Evolutionary conservation across 2,329 filamentous ascomycete genomes (phyloP).

Genomic region (Acrocalymma vagum): DNA sequence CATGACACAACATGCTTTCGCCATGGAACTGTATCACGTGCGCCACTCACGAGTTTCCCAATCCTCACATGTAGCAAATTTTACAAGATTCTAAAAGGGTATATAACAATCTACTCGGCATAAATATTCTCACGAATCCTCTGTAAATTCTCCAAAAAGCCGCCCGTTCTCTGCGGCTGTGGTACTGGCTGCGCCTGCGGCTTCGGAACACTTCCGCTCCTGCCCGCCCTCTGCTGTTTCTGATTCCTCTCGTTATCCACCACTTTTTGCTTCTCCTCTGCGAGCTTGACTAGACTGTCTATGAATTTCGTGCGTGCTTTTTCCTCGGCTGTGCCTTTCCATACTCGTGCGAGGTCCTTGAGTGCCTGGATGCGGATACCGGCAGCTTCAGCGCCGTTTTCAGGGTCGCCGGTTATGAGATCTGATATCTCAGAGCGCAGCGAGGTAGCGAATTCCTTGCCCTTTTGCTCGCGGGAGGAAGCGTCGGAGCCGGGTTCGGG

Average conservation of each 20-base stretch:
- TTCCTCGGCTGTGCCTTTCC: slow-evolving; percentile 96
- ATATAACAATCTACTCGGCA: slow-evolving; percentile 28
- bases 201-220: slow-evolving; percentile 33
- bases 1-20: no score
- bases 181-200: slow-evolving; percentile 12
- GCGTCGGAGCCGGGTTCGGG: slow-evolving; percentile 74
- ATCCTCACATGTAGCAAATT: no score
- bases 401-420: slow-evolving; percentile 64
- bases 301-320: slow-evolving; percentile 84
- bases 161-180: slow-evolving; percentile 36
- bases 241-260: slow-evolving; percentile 40
- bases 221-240: slow-evolving; percentile 26
- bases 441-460: slow-evolving; percentile 77
- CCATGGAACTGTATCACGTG: no score
- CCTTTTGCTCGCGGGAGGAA: slow-evolving; percentile 83
- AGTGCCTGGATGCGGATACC: slow-evolving; percentile 78
- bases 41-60: no score
- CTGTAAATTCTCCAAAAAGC: slow-evolving; percentile 49
- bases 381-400: slow-evolving; percentile 76
- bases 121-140: slow-evolving; percentile 44
- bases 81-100: no score
- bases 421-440: slow-evolving; percentile 76
- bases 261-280: slow-evolving; percentile 73
- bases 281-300: slow-evolving; percentile 79
- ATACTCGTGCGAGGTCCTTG: slow-evolving; percentile 78